Conservation (phyloP, 345 rosid species). For the Mallotus nudiflorus region DNA sequence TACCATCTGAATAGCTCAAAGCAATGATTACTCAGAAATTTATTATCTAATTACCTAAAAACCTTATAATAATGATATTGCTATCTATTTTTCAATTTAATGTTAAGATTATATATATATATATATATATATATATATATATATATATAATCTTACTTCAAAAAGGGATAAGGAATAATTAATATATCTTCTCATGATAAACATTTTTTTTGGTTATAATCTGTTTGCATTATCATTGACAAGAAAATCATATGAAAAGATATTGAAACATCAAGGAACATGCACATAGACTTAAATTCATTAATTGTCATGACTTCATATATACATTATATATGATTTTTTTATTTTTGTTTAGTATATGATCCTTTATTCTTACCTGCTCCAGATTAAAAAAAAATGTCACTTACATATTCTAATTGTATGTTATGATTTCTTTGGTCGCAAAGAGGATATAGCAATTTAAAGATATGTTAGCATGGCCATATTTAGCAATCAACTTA, state of each 20-base stretch:
- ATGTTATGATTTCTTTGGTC: not conserved
- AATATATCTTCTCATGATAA: not conserved
- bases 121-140: too few relatives aligned
- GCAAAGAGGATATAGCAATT: not conserved
- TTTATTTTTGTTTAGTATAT: not conserved
- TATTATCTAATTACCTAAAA: too few relatives aligned
- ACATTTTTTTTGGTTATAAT: not conserved
- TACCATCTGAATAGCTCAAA: too few relatives aligned
- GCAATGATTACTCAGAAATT: too few relatives aligned
- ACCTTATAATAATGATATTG: too few relatives aligned
- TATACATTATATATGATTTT: not conserved
- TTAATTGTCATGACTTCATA: not conserved
- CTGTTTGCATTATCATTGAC: not conserved
- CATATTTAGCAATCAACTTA: not conserved
- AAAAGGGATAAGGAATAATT: too few relatives aligned
- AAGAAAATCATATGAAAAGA: conserved; percentile 1
- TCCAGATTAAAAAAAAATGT: not conserved
- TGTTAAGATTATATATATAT: too few relatives aligned
- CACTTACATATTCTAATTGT: not conserved
- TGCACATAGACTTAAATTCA: not conserved
- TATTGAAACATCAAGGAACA: not conserved
- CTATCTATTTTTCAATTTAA: too few relatives aligned
- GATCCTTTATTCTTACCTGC: not conserved
- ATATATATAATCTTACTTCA: too few relatives aligned
- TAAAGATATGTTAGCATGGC: not conserved